Conservation (phyloP, 2,329 filamentous ascomycete species). For the Hypoxylon sp. region DNA sequence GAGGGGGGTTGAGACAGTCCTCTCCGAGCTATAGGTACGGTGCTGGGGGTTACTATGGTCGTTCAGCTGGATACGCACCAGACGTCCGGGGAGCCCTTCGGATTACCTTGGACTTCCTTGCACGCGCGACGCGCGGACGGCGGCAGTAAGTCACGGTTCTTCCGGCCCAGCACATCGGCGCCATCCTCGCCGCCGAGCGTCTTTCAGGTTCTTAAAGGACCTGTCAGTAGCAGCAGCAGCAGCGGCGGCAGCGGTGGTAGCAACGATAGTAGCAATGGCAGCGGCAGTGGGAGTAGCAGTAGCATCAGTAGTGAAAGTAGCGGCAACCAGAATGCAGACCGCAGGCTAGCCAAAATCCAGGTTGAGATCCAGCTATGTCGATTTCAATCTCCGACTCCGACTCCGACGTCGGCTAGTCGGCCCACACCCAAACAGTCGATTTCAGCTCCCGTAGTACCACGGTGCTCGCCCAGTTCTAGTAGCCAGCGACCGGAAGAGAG, state of each 20-base stretch:
- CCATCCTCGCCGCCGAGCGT: constrained; percentile 31
- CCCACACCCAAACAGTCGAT: constrained; percentile 32
- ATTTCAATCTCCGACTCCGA: background rate
- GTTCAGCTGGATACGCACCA: constrained; percentile 42
- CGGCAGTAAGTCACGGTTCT: constrained; percentile 30
- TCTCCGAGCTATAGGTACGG: constrained; percentile 2
- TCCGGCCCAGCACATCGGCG: constrained; percentile 24
- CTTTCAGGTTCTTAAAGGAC: constrained; percentile 23
- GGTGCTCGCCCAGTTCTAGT: constrained; percentile 8
- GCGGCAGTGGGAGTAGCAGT: constrained; percentile 9
- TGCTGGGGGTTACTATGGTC: constrained; percentile 24
- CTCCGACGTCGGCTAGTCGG: constrained; percentile 10
- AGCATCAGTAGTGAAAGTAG: background rate
- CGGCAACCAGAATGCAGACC: background rate
- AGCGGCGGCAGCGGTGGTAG: constrained; percentile 11
- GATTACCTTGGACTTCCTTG: constrained; percentile 30
- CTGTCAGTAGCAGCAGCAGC: constrained; percentile 8
- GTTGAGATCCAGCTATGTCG: constrained; percentile 31
- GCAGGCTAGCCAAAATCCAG: constrained; percentile 30
- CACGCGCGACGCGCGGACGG: constrained; percentile 34
- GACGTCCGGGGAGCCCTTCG: constrained; percentile 39
- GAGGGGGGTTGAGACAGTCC: constrained; percentile 6
- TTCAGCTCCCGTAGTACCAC: constrained; percentile 32
- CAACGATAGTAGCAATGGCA: background rate
- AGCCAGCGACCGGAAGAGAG: constrained; percentile 11